A percentile compares a stretch with the other conserved stretches of the same genome.
phyloP scores from a whole-genome alignment of 306 rosid species.

The Delonix regia region DNA sequence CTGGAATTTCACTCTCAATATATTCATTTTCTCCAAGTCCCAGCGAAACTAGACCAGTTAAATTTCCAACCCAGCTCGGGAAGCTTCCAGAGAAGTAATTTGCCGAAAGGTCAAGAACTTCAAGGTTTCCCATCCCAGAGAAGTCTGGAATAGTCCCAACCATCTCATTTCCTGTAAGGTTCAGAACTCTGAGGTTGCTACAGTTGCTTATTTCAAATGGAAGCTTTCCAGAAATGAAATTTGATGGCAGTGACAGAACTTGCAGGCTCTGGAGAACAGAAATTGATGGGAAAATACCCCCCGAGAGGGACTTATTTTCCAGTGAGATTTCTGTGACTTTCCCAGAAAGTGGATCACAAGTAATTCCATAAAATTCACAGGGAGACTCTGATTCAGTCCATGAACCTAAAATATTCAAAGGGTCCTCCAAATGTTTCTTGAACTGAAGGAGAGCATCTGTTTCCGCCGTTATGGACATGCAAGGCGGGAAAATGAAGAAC shows the following conservation, averaged over 20 bases:
- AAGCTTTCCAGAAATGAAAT: constrained; percentile 65
- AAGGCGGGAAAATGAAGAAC: constrained; percentile 55
- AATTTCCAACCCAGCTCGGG: constrained; percentile 80
- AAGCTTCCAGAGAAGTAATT: constrained; percentile 64
- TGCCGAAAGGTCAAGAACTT: constrained; percentile 69
- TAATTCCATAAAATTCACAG: constrained; percentile 69
- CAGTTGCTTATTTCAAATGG: constrained; percentile 57
- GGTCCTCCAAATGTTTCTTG: constrained; percentile 73
- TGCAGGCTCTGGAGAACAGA: constrained; percentile 55
- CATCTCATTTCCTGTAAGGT: constrained; percentile 60
- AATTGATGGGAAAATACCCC: constrained; percentile 66
- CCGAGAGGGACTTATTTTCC: constrained; percentile 66
- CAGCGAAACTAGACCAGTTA: constrained; percentile 52
- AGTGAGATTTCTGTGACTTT: constrained; percentile 65
- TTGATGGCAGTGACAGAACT: constrained; percentile 61
- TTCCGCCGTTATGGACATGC: constrained; percentile 51
- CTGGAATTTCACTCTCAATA: constrained; percentile 58
- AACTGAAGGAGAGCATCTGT: constrained; percentile 63
- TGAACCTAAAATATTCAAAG: constrained; percentile 54
- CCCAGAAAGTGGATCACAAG: constrained; percentile 56
- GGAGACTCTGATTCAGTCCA: constrained; percentile 70
- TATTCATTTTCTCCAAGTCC: constrained; percentile 71
- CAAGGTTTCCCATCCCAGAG: constrained; percentile 59
- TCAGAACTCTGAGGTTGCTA: constrained; percentile 64
- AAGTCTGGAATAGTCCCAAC: constrained; percentile 72